Evolutionary conservation across 163 green algal species (phyloP), one percentile per base, ranked within the genome.

Genomic region (Volvox carteri): DNA sequence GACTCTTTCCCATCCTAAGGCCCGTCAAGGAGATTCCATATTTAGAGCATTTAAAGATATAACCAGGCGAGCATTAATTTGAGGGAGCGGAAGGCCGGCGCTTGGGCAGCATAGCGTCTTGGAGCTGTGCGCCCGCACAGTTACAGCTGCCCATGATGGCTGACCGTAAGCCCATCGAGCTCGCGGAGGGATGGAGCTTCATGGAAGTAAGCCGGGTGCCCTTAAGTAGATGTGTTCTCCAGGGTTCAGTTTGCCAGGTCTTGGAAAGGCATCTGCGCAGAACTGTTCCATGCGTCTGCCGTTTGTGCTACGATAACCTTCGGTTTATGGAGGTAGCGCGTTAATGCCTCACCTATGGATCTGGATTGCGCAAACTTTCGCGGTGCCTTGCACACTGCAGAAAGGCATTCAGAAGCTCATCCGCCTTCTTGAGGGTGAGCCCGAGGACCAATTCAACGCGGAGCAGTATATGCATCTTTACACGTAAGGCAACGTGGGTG

Each of bases 401-500:
- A 94, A 92, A 50, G 98, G 98, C 65, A 99, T 99, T 60, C 90
- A 92, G 50, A 99, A 99, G 95, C 95, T 99, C 9, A 98, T 98
- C 78, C 92, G 93, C 0, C 86, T 99, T 0, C 83, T 99, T 52
- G 98, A 99, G 86, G 95, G 94, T 23, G 93, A 98, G 65, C 87
- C 52, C 18, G 90, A 96, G 25, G 93, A 98, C 76, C 94, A 97
- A 60, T 99, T 99, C 93, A 98, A 95, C 44, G 94, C 97, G 3
- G 95, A 99, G 84, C 94, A 99, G 90, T 99, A 99, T 91, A 99
- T 99, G 96, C 95, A 94, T 81, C 94, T 99, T 25, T 99, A 99
- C 94, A 99, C 98, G 97, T 99, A 75, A 91, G 93, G 42, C 3
- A n/a, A n/a, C n/a, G n/a, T n/a, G n/a, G n/a, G n/a, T n/a, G n/a